Evolutionary conservation across 2,329 filamentous ascomycete genomes (phyloP).

Genomic region (Botrytis medusae): DNA sequence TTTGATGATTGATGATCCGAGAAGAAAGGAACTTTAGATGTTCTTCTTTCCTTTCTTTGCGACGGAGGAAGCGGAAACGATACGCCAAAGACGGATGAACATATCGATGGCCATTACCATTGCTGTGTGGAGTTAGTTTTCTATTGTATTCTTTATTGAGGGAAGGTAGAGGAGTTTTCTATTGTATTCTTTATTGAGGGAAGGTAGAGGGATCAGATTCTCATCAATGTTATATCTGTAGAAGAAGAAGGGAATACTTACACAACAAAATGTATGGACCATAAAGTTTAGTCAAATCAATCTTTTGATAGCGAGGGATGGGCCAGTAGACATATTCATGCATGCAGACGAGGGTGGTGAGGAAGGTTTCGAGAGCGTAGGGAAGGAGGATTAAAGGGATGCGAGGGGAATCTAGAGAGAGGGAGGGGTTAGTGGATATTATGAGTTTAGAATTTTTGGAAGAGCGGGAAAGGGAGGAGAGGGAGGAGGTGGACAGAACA

Average conservation of each 20-base stretch:
- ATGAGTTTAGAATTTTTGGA: neutral
- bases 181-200: neutral
- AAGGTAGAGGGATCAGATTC: neutral
- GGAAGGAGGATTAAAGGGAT: slow-evolving; percentile 60
- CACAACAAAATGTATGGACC: slow-evolving; percentile 56
- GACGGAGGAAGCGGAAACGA: neutral
- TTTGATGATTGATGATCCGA: neutral
- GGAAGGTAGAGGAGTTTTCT: neutral
- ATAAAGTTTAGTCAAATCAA: slow-evolving; percentile 52
- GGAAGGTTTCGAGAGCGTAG: slow-evolving; percentile 57
- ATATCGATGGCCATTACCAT: slow-evolving; percentile 2
- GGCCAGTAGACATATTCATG: slow-evolving; percentile 60
- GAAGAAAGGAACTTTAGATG: neutral
- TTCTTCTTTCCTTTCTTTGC: neutral
- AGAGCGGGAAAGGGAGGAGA: neutral
- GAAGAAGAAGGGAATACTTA: slow-evolving; percentile 41
- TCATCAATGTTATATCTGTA: neutral
- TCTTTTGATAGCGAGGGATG: slow-evolving; percentile 47
- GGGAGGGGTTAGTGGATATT: slow-evolving; percentile 17
- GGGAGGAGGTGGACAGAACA: too few relatives aligned
- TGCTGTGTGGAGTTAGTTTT: neutral
- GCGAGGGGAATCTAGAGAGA: slow-evolving; percentile 51
- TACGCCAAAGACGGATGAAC: neutral
- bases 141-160: neutral
- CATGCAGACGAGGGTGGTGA: slow-evolving; percentile 64